A percentile compares a stretch with the other conserved stretches of the same genome.
Evolutionary conservation across 352 stramenopile genomes (phyloP).

Genomic region (Thalassiosira ordinaria): DNA sequence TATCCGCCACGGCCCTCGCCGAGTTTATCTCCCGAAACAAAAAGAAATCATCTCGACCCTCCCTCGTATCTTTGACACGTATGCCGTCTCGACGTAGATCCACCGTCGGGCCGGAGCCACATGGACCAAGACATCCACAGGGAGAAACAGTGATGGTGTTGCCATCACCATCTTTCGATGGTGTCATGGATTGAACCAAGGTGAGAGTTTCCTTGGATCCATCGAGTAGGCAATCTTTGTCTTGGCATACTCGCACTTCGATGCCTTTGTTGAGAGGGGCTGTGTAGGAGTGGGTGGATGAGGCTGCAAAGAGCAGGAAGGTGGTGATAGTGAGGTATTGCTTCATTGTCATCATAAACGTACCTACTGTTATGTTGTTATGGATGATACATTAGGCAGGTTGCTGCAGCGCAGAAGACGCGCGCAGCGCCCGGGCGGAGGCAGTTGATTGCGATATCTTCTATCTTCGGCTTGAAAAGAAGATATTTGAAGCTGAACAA

Average conservation of each 20-base stretch:
- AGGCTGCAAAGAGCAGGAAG: background rate
- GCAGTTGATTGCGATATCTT: too few species aligned
- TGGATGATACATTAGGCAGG: too few species aligned
- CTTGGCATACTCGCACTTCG: constrained; percentile 24
- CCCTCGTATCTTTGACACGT: constrained; percentile 20
- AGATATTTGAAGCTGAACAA: too few species aligned
- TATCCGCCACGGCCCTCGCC: background rate
- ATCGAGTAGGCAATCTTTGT: constrained; percentile 30
- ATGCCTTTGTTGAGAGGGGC: constrained; percentile 4
- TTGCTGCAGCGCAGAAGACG: too few species aligned
- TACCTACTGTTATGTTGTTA: too few species aligned
- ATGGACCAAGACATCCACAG: constrained; percentile 25
- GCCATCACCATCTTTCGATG: background rate
- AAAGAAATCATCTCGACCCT: constrained; percentile 9
- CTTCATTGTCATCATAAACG: too few species aligned
- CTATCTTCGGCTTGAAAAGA: too few species aligned
- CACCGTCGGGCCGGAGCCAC: constrained; percentile 17
- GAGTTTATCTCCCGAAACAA: constrained; percentile 23
- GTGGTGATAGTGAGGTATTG: too few species aligned
- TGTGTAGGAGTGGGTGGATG: background rate
- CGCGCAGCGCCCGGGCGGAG: too few species aligned
- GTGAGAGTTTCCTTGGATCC: constrained; percentile 21
- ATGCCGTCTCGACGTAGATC: constrained; percentile 8
- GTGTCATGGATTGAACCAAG: constrained; percentile 4
- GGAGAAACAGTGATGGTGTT: background rate